Conservation (phyloP, 805 yeast genomes). For the Candida argentea region DNA sequence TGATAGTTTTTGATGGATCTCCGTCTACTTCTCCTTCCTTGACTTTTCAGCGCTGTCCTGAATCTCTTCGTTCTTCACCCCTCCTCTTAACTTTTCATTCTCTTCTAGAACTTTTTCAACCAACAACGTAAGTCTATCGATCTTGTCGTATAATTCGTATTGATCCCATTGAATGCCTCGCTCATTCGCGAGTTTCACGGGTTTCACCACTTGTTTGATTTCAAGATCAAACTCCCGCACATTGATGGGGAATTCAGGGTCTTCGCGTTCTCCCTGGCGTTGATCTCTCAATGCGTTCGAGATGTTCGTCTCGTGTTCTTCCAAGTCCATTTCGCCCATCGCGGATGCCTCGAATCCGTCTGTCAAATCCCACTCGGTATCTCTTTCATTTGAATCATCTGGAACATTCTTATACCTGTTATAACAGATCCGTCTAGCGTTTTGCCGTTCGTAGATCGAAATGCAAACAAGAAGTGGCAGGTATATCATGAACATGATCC, state of each 20-base stretch:
- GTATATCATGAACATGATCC: conserved; percentile 55
- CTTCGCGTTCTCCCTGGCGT: conserved; percentile 53
- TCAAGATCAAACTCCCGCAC: conserved; percentile 39
- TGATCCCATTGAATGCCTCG: conserved; percentile 58
- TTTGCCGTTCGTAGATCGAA: conserved; percentile 52
- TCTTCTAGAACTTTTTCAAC: conserved; percentile 30
- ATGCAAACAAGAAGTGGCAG: conserved; percentile 55
- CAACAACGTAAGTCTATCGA: conserved; percentile 35
- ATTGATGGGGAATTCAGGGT: conserved; percentile 55
- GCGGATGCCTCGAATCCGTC: conserved; percentile 52
- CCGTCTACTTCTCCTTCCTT: too few species aligned
- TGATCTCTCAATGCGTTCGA: conserved; percentile 36
- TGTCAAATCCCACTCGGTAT: conserved; percentile 73
- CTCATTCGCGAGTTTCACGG: conserved; percentile 44
- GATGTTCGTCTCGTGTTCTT: conserved; percentile 29
- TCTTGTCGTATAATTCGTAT: conserved; percentile 42
- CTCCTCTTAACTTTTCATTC: conserved; percentile 21
- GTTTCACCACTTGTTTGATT: conserved; percentile 45
- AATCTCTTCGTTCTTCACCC: too few species aligned
- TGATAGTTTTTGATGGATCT: not conserved
- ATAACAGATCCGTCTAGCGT: conserved; percentile 61
- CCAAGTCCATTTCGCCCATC: conserved; percentile 26
- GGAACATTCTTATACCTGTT: conserved; percentile 53
- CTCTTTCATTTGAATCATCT: conserved; percentile 73
- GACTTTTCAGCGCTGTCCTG: too few species aligned